Conservation (phyloP, 2,329 filamentous ascomycete genomes). For the Peltaster fructicola region DNA sequence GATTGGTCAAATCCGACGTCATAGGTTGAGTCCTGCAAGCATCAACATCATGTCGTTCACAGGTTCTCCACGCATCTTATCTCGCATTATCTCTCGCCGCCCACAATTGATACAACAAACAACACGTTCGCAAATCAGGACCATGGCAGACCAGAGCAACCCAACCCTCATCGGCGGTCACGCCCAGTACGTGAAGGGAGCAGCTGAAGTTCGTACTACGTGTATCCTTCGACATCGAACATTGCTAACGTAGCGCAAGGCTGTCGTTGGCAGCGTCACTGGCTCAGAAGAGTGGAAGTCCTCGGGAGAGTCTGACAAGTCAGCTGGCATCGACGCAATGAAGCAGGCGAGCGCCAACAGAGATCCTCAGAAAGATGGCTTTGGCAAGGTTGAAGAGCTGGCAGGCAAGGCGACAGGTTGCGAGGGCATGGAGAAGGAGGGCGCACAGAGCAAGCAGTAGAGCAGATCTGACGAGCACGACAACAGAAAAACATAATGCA, state of each 20-base stretch:
- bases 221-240: too few relatives aligned
- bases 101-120: not conserved
- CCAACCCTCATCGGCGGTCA: conserved; percentile 46
- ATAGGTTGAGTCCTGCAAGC: too few relatives aligned
- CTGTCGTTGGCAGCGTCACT: conserved; percentile 42
- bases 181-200: conserved; percentile 51
- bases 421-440: conserved; percentile 51
- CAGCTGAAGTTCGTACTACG: conserved; percentile 36
- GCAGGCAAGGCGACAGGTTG: conserved; percentile 47
- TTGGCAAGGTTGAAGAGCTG: conserved; percentile 46
- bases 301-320: conserved; percentile 47
- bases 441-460: conserved; percentile 28
- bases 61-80: not conserved
- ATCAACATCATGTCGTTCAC: too few relatives aligned
- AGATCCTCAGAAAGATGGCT: conserved; percentile 36
- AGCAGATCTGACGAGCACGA: conserved; percentile 2
- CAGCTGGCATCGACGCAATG: conserved; percentile 43
- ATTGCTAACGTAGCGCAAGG: conserved; percentile 21
- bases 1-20: too few relatives aligned
- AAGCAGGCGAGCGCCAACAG: conserved; percentile 40
- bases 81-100: not conserved
- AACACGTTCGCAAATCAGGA: conserved; percentile 8
- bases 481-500: not conserved
- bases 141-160: conserved; percentile 26
- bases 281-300: conserved; percentile 45